Conservation (phyloP, 805 yeast species). For the Babjeviella inositovora region DNA sequence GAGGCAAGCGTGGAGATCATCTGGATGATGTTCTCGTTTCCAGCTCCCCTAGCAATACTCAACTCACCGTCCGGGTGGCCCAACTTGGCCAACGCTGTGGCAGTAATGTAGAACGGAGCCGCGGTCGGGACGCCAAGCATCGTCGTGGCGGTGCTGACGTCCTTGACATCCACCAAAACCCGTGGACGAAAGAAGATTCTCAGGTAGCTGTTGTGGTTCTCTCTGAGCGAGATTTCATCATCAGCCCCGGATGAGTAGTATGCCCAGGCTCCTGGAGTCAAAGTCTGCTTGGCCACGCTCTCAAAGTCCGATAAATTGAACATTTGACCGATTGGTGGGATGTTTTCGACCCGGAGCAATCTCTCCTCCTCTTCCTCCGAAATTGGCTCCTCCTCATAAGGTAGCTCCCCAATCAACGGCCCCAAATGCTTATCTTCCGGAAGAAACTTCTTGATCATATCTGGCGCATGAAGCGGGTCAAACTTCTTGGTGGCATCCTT, state of each 20-base stretch:
- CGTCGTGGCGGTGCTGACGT: conserved; percentile 11
- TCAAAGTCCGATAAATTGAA: conserved; percentile 22
- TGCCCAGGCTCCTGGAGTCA: conserved; percentile 17
- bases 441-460: conserved; percentile 20
- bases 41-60: conserved; percentile 21
- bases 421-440: conserved; percentile 3
- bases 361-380: conserved; percentile 22
- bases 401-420: too few species aligned
- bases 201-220: conserved; percentile 22
- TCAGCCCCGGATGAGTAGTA: conserved; percentile 32
- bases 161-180: conserved; percentile 14
- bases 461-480: conserved; percentile 28
- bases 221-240: conserved; percentile 26
- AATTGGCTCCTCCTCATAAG: too few species aligned
- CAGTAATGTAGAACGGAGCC: conserved; percentile 30
- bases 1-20: conserved; percentile 29
- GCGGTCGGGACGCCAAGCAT: conserved; percentile 14
- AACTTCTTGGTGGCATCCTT: conserved; percentile 27
- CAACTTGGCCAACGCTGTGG: conserved; percentile 25
- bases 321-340: conserved; percentile 14
- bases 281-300: conserved; percentile 14
- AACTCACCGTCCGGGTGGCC: conserved; percentile 27
- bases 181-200: conserved; percentile 29
- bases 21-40: conserved; percentile 20
- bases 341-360: conserved; percentile 16